Conservation (phyloP, 805 yeast genomes). For the Candida anglica region DNA sequence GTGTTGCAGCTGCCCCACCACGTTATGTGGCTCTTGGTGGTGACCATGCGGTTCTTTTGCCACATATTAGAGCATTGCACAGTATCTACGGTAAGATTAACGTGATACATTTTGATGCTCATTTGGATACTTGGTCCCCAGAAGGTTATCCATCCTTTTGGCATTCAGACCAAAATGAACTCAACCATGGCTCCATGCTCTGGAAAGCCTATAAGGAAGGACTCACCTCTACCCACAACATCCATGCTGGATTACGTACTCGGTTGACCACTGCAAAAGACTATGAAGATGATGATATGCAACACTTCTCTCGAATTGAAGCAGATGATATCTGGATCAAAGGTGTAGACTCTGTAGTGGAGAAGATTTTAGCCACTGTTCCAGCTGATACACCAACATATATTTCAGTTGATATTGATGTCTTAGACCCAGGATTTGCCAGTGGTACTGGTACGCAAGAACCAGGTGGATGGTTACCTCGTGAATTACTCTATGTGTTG, state of each 20-base stretch:
- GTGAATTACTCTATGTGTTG: constrained; percentile 48
- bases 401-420: constrained; percentile 73
- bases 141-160: constrained; percentile 62
- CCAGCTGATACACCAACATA: constrained; percentile 68
- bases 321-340: constrained; percentile 72
- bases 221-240: constrained; percentile 50
- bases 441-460: constrained; percentile 60
- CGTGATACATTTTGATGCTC: constrained; percentile 82
- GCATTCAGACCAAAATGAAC: constrained; percentile 53
- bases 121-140: constrained; percentile 80
- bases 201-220: constrained; percentile 80
- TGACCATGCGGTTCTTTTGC: constrained; percentile 74
- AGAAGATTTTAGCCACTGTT: constrained; percentile 49
- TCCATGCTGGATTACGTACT: constrained; percentile 77
- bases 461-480: constrained; percentile 56
- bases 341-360: constrained; percentile 57
- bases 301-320: constrained; percentile 64
- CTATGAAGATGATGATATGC: constrained; percentile 61
- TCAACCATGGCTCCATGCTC: constrained; percentile 83
- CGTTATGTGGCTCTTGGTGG: constrained; percentile 75
- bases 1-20: constrained; percentile 39
- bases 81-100: constrained; percentile 63
- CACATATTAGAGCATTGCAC: constrained; percentile 64
- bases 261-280: constrained; percentile 63
- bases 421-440: constrained; percentile 54